phyloP scores from a whole-genome alignment of 2,329 filamentous ascomycete genomes.

The Penicillium sp. region DNA sequence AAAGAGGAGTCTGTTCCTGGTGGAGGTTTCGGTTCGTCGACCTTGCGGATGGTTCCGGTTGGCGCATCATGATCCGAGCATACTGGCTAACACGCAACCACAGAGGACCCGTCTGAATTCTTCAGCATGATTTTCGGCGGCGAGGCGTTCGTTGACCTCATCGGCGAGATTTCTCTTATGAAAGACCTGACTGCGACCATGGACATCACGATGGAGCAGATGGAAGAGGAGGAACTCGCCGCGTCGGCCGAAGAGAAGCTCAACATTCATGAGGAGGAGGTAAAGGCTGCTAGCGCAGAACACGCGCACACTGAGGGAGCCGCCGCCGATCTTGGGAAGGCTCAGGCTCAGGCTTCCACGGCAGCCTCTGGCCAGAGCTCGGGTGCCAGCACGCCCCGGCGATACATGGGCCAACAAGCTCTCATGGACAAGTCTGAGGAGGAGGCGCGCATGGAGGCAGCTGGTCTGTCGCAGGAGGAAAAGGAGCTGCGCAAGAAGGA shows the following conservation, averaged over 20 bases:
- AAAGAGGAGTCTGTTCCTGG: constrained; percentile 90
- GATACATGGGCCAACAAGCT: constrained; percentile 71
- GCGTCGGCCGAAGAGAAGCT: constrained; percentile 52
- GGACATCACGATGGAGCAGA: constrained; percentile 88
- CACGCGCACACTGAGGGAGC: constrained; percentile 47
- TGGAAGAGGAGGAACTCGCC: constrained; percentile 66
- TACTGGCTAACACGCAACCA: constrained; percentile 10
- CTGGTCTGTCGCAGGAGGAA: constrained; percentile 68
- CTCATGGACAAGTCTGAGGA: constrained; percentile 88
- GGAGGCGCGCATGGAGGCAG: constrained; percentile 62
- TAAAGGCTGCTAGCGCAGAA: constrained; percentile 40
- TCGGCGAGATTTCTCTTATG: constrained; percentile 97
- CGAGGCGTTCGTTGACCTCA: constrained; percentile 92
- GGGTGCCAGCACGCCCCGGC: constrained; percentile 49
- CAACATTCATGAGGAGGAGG: constrained; percentile 46
- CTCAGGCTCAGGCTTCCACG: background rate
- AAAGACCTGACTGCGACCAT: constrained; percentile 97
- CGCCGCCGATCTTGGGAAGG: constrained; percentile 50
- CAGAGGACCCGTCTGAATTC: constrained; percentile 90
- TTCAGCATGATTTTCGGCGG: constrained; percentile 98
- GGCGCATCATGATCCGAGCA: constrained; percentile 1
- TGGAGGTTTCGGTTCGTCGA: constrained; percentile 72
- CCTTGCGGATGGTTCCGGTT: background rate
- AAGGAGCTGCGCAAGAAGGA: constrained; percentile 75
- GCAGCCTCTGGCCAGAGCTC: constrained; percentile 30